These are phyloP conservation scores for Dothistroma pini DNA, from an alignment of 2,329 filamentous ascomycete genomes.

Conservation along the genomic window DNA sequence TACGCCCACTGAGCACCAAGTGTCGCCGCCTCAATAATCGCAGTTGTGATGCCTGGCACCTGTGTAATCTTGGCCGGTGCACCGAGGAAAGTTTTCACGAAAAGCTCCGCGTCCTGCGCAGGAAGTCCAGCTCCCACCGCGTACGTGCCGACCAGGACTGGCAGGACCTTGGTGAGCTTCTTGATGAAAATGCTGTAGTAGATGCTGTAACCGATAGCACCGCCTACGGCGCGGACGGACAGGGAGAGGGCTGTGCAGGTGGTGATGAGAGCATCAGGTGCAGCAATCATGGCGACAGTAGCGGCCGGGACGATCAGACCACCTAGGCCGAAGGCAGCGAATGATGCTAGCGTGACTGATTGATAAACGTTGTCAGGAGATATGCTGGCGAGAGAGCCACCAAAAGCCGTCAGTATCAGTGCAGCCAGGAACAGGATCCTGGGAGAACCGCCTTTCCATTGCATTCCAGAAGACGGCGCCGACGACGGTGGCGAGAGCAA, in stretches of 20 bases:
- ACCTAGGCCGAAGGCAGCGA: constrained; percentile 39
- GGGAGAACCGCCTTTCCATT: constrained; percentile 55
- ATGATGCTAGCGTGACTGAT: constrained; percentile 24
- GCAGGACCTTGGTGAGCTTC: constrained; percentile 24
- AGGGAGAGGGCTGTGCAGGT: constrained; percentile 31
- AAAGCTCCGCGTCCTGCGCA: constrained; percentile 14
- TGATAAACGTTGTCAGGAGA: constrained; percentile 40
- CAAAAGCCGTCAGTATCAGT: constrained; percentile 24
- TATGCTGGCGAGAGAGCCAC: constrained; percentile 57
- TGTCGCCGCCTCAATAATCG: constrained; percentile 17
- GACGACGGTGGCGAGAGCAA: constrained; percentile 59
- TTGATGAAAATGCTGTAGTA: constrained; percentile 33
- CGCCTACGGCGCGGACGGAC: constrained; percentile 31
- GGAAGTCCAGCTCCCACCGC: constrained; percentile 26
- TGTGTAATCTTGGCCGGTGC: constrained; percentile 12
- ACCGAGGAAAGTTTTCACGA: constrained; percentile 23
- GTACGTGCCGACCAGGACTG: constrained; percentile 21
- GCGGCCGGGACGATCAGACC: constrained; percentile 32
- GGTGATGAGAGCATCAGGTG: constrained; percentile 31
- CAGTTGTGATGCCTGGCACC: constrained; percentile 23
- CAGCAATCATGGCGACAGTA: constrained; percentile 32
- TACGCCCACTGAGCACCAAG: constrained; percentile 24
- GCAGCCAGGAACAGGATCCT: constrained; percentile 50
- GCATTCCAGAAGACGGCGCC: constrained; percentile 55
- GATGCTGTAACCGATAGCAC: constrained; percentile 30